Evolutionary conservation across 768 basidiomycete species (phyloP), one percentile per base, ranked within the genome.

Genomic region (Lactifluus pinguis): DNA sequence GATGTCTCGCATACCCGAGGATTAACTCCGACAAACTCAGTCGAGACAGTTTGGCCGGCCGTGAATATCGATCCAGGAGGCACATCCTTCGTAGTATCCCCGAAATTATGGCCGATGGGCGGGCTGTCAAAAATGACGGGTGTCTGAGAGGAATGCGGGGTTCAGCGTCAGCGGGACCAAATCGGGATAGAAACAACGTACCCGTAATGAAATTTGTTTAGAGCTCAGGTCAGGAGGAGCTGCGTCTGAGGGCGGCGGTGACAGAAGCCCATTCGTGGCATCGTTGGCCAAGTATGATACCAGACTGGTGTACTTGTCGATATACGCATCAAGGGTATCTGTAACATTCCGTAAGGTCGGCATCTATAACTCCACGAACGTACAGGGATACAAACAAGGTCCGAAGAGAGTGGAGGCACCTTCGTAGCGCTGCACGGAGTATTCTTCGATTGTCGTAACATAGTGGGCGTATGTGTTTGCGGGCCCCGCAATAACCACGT

Each of bases 351-450:
- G 30, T 19, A 19, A 6, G 6, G 52, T 55, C 65, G 52, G 57
- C 49, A 47, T 30, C 9, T n/a, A 48, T 25, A 30, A 58, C 17
- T 39, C 45, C 44, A 49, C 19, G 44, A 61, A 69, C 51, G 21
- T 34, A 55, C 48, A n/a, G 25, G 49, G 19, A n/a, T 4, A 76
- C 84, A 70, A 65, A 89, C 89, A 80, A 60, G 78, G 82, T 42
- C 89, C 89, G 71, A 83, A 90, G 49, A 90, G 76, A 9, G 86
- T 90, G 48, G 88, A 89, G 0, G 86, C 88, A 53, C 88, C 89
- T 72, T 91, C 89, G 65, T 89, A 89, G 53, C 89, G 78, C 71
- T 91, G 89, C 14, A 87, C 72, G 25, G 77, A 72, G 69, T 88
- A 90, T 70, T 89, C 87, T 70, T 91, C 87, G 10, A 74, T 77